Evolutionary conservation across 2,329 filamentous ascomycete species (phyloP).

Genomic region (Corniculantispora saksenae): DNA sequence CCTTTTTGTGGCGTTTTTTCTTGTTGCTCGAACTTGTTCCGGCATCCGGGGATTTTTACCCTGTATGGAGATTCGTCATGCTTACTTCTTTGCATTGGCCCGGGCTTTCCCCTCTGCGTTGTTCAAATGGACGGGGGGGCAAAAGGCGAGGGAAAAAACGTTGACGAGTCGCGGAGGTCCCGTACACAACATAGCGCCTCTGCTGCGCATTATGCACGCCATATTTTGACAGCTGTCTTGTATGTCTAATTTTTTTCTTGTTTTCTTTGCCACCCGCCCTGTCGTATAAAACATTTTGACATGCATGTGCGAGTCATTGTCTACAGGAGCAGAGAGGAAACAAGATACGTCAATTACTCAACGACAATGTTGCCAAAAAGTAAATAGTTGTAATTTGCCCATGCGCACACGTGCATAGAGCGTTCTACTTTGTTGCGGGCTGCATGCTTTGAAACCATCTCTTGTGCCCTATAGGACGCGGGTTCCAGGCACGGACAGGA

Average conservation of each 20-base stretch:
- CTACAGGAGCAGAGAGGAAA: neutral
- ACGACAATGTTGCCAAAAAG: neutral
- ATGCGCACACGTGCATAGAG: neutral
- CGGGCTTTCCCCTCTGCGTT: neutral
- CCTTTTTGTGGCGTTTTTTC: neutral
- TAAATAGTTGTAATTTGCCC: neutral
- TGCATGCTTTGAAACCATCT: too few relatives aligned
- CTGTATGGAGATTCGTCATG: conserved; percentile 2
- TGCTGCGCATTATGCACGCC: neutral
- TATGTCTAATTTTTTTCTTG: neutral
- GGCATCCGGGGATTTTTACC: neutral
- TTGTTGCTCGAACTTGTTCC: neutral
- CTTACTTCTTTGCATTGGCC: neutral
- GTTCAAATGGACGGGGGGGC: neutral
- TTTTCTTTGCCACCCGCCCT: neutral
- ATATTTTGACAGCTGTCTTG: neutral
- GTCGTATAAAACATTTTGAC: neutral
- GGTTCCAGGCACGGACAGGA: neutral
- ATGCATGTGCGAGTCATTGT: neutral
- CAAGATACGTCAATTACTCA: neutral
- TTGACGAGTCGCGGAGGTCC: neutral
- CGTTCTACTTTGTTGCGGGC: too few relatives aligned
- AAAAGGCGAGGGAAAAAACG: neutral
- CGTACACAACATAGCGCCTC: neutral
- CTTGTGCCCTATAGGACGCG: neutral